These are phyloP conservation scores for Wickerhamiella nectarea DNA, from an alignment of 805 yeast species.

Conservation along the genomic window DNA sequence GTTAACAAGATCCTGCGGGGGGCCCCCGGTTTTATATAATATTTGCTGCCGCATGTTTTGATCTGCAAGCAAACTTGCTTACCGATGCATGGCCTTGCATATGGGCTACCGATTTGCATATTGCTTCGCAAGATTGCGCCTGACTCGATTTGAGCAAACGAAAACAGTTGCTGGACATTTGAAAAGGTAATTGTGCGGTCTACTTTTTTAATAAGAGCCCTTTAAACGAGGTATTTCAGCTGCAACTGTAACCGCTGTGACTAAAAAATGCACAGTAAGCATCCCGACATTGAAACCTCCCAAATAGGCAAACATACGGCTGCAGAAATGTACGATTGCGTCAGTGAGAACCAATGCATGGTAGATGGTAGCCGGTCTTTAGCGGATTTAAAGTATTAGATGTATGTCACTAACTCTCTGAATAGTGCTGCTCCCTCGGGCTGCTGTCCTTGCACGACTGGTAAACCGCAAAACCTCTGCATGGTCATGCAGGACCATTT, in stretches of 20 bases:
- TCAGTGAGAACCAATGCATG: not conserved
- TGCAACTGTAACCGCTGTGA: not conserved
- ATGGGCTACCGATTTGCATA: constrained; percentile 5
- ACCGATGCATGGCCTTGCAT: constrained; percentile 6
- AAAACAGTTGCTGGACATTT: not conserved
- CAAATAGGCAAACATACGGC: constrained; percentile 8
- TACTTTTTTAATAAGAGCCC: too few relatives aligned
- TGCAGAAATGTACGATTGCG: constrained; percentile 5
- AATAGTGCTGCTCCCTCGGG: too few relatives aligned
- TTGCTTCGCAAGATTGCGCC: not conserved
- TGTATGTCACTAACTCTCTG: too few relatives aligned
- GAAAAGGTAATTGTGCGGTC: not conserved
- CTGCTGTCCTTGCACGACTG: not conserved
- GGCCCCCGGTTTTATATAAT: constrained; percentile 6
- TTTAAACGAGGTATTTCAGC: not conserved
- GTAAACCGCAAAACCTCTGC: not conserved
- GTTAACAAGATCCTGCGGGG: not conserved
- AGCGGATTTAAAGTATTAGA: not conserved
- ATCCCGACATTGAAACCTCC: constrained; percentile 7
- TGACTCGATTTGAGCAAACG: not conserved
- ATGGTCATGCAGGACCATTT: not conserved
- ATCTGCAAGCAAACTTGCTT: constrained; percentile 12
- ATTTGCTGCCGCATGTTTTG: constrained; percentile 9
- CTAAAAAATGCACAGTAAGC: constrained; percentile 2
- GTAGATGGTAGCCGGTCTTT: not conserved